Base-by-base conservation (phyloP, 164 flowering plant species). In the Aristolochia californica region DNA sequence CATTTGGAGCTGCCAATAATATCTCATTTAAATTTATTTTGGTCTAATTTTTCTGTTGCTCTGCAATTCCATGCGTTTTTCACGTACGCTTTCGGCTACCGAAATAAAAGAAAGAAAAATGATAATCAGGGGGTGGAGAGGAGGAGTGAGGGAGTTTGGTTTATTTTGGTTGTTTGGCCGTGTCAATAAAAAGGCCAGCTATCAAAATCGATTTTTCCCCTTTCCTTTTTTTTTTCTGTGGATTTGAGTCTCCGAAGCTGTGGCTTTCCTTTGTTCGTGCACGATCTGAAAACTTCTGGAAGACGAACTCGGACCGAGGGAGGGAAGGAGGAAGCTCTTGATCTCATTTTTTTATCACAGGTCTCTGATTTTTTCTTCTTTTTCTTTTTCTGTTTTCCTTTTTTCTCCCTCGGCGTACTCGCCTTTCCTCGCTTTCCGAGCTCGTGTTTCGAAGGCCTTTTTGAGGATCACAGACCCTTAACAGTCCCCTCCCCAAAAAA, bases 211-310 rank as follows among this genome's bases (percentile, higher is more conserved):
- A 28, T 5, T 24, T 47, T 47, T 24, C 44, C 53, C 15, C 1
- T 14, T 59, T 44, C 12, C 11, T 38, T 45, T 14, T 60, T 38
- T 57, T 24, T 60, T 49, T 60, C 45, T 60, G 63, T 52, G 63
- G 63, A 61, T 51, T 52, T 22, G 17, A 13, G 40, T 14, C 27
- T 20, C 62, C 53, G 20, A 26, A 47, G 44, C 58, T 62, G 65
- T 62, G 65, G 58, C 47, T 40, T 62, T 62, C 53, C 58, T 61
- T 61, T 56, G 40, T 58, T 62, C 59, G 40, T 34, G n/a, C 50
- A 23, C 54, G 27, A 26, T 55, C 56, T 27, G 40, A 34, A 34
- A 34, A 34, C 40, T 34, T 34, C 40, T 34, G 40, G 40, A 34
- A 34, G 40, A 8, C 40, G 40, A 34, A 34, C 40, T 34, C 7